Percentiles rank a stretch among this genome's conserved stretches.
Evolutionary conservation across 495 filamentous ascomycete species (phyloP).

Genomic region (Penicillium silybi): DNA sequence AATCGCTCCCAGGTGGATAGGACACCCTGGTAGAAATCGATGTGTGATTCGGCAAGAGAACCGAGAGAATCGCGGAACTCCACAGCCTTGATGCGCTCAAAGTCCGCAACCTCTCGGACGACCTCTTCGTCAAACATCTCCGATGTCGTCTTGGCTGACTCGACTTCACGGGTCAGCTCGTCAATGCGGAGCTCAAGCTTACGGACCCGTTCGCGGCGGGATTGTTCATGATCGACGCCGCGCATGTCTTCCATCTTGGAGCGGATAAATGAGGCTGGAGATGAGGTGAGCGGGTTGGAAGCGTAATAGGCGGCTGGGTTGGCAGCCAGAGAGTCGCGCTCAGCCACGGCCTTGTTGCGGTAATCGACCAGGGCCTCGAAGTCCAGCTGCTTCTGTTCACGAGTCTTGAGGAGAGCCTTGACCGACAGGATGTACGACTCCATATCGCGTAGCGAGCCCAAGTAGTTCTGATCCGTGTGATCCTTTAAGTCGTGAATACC

Average conservation of each 20-base stretch:
- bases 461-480: conserved; percentile 92
- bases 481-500: conserved; percentile 77
- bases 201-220: conserved; percentile 75
- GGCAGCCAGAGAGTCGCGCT: conserved; percentile 76
- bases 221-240: conserved; percentile 93
- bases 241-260: conserved; percentile 95
- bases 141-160: conserved; percentile 73
- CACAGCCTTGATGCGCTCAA: conserved; percentile 90
- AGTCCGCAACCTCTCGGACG: conserved; percentile 84
- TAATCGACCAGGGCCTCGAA: conserved; percentile 96
- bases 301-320: conserved; percentile 56
- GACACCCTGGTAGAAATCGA: conserved; percentile 77
- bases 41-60: conserved; percentile 76
- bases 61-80: conserved; percentile 89
- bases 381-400: conserved; percentile 97
- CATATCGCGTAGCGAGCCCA: conserved; percentile 89
- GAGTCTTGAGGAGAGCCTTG: conserved; percentile 82
- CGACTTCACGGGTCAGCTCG: conserved; percentile 81
- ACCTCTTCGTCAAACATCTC: conserved; percentile 95
- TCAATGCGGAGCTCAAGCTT: conserved; percentile 91
- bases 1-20: conserved; percentile 88
- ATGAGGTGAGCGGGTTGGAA: conserved; percentile 56
- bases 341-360: conserved; percentile 81
- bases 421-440: conserved; percentile 80
- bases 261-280: conserved; percentile 83